Evolutionary conservation across 495 filamentous ascomycete species (phyloP), one percentile per base, ranked within the genome.

Genomic region (Acidomyces sp.): DNA sequence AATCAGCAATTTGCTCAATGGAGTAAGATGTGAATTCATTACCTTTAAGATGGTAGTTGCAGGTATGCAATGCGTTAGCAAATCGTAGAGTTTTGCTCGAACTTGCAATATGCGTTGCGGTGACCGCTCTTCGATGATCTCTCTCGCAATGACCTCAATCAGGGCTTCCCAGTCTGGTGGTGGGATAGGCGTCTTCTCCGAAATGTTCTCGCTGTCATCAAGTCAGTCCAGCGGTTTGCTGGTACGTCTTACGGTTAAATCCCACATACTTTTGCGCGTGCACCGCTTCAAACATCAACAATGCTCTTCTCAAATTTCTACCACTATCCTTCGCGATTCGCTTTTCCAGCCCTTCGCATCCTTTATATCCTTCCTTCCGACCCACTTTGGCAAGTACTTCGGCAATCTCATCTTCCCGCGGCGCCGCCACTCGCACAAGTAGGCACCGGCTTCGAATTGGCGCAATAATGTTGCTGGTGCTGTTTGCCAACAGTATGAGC

Each of bases 121-220:
- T 29, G 85, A 83, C 55, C 88, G 85, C 60, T 96, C 87, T 22
- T 76, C 78, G 49, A 94, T 71, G 41, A 97, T 93, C 48, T 96
- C 86, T 54, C 81, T 78, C 17, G 92, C 86, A 31, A 90, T 80
- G 56, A 92, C 72, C 19, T 69, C 61, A 50, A 97, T 85, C 21
- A 97, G 70, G 0, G 81, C 82, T 55, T 97, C 90, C 82, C 90
- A 97, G 53, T 97, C 90, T 4, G 90, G 85, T 1, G 86, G 87
- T 18, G 90, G 90, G 27, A 97, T 93, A 1, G 75, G 75, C 3
- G 85, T 94, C 33, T 66, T 75, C 34, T 94, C 87, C 20, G 77
- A 82, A 25, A 96, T 75, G 65, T 82, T 87, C 61, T 96, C 90
- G 63, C 88, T 95, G 32, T 45, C 9, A 12, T 7, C 12, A 40